These are phyloP conservation scores for Blepharisma stoltei DNA, from an alignment of 73 alveolate species.

Conservation along the genomic window DNA sequence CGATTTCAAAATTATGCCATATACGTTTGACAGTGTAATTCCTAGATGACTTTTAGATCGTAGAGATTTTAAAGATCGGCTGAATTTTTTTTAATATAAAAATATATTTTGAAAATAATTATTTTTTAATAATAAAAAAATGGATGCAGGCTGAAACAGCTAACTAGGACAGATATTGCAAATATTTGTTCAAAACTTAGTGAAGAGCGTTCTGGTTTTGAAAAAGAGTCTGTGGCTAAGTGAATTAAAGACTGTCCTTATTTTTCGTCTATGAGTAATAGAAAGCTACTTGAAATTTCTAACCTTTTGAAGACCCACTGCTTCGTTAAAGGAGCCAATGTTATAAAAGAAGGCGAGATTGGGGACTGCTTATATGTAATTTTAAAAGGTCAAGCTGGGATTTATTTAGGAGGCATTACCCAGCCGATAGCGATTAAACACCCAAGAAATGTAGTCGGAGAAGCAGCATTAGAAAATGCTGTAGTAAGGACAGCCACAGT, in stretches of 20 bases:
- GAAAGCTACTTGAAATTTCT: neutral
- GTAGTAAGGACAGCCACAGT: neutral
- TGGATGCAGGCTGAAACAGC: no score
- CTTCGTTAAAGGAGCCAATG: neutral
- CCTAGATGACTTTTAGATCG: neutral
- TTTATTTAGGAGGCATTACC: neutral
- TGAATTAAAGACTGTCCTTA: neutral
- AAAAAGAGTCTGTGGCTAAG: neutral
- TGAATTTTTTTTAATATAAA: no score
- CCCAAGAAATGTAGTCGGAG: conserved; percentile 5
- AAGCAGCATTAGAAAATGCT: neutral
- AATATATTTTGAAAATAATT: no score
- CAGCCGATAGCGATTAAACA: neutral
- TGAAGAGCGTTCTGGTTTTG: neutral
- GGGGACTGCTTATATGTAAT: neutral
- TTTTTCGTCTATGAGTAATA: neutral
- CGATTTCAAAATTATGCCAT: no score
- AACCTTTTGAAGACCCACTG: neutral
- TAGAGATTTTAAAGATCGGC: neutral
- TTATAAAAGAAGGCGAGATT: neutral
- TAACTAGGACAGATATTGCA: neutral
- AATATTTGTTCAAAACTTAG: neutral
- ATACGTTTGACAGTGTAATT: neutral
- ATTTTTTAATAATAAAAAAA: no score
- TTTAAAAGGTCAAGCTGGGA: neutral